phyloP scores from a whole-genome alignment of 2,329 filamentous ascomycete species.

The Colletotrichum paranaense region DNA sequence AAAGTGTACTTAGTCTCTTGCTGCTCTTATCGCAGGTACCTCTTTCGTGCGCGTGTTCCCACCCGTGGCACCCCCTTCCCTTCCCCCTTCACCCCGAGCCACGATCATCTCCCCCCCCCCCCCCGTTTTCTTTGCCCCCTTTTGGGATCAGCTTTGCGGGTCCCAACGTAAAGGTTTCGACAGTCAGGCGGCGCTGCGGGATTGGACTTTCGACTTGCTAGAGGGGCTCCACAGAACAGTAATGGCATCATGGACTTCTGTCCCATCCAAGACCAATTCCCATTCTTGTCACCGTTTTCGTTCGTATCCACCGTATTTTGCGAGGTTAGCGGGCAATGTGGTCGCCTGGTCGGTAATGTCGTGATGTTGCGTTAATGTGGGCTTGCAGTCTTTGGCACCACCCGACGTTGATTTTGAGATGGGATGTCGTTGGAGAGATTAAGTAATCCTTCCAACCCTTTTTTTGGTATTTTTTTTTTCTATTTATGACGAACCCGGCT shows the following conservation, averaged over 20 bases:
- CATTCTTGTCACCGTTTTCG: background rate
- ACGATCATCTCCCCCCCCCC: background rate
- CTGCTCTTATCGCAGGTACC: background rate
- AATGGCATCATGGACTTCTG: background rate
- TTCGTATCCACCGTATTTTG: background rate
- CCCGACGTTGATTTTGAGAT: background rate
- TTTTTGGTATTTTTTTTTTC: background rate
- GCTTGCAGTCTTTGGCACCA: background rate
- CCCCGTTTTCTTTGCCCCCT: background rate
- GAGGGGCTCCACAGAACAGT: background rate
- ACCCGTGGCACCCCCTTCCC: background rate
- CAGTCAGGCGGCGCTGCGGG: background rate
- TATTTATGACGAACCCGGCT: conserved; percentile 3
- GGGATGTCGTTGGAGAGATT: conserved; percentile 33
- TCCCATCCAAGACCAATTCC: background rate
- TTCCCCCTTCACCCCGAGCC: background rate
- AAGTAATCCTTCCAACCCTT: conserved; percentile 7
- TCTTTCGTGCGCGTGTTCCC: background rate
- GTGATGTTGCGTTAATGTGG: background rate
- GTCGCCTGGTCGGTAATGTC: background rate
- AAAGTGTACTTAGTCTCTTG: background rate
- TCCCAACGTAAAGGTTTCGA: background rate
- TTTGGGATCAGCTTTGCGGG: background rate
- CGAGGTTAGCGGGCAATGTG: background rate
- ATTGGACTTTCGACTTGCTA: background rate